Evolutionary conservation across 2,329 filamentous ascomycete genomes (phyloP).

Genomic region (Alternaria conjuncta): DNA sequence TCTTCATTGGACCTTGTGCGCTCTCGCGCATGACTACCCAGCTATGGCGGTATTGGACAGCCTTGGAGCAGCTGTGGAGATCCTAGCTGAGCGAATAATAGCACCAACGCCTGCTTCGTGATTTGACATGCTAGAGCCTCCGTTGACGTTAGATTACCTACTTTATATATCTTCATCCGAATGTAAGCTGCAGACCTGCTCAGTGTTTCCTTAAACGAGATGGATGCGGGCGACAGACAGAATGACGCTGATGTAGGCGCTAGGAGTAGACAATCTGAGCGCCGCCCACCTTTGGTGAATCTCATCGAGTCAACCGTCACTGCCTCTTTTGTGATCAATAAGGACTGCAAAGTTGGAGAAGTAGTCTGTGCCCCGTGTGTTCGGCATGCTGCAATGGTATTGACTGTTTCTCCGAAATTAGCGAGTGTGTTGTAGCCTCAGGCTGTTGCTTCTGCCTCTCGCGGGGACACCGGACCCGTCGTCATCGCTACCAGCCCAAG

Average conservation of each 20-base stretch:
- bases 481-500: background rate
- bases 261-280: background rate
- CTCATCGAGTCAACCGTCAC: background rate
- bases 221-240: background rate
- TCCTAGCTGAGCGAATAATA: slow-evolving; percentile 3
- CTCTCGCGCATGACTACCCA: background rate
- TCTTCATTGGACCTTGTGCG: slow-evolving; percentile 4
- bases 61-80: slow-evolving; percentile 3
- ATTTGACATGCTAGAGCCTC: background rate
- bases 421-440: background rate
- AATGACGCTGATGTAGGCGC: background rate
- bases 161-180: background rate
- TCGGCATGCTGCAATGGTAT: background rate
- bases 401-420: background rate
- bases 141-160: background rate
- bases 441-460: background rate
- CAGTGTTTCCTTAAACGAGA: background rate
- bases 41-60: background rate
- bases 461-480: background rate
- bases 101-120: background rate
- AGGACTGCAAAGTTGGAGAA: background rate
- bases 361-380: background rate
- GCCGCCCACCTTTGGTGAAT: background rate
- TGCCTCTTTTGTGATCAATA: background rate
- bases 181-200: background rate